Base-by-base conservation (phyloP, 129 eudicot species). In the Ambrosia artemisiifolia region DNA sequence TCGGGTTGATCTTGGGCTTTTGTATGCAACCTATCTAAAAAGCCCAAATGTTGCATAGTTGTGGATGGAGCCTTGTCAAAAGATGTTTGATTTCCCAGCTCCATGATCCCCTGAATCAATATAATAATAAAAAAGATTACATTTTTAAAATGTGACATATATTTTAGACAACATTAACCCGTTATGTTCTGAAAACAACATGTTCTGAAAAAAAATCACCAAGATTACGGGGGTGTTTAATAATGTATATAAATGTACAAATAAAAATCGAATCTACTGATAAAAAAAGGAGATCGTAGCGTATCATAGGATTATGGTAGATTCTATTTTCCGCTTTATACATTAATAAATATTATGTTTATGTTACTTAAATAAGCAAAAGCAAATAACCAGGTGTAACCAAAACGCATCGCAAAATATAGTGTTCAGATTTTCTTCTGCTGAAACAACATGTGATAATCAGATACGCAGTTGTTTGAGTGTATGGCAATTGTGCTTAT, bases 61-160 rank as follows among this genome's bases (percentile, higher is more conserved):
- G 79, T 55, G 13, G 87, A 69, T 35, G 86, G 69, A 63, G 73
- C 79, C 79, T 80, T 80, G 12, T 55, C 75, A 43, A 80, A 71
- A 75, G 89, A 79, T 70, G 86, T 67, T 79, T 74, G 84, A 69
- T 83, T 75, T 69, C 81, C 76, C 66, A 60, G 51, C 65, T 81
- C 92, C 97, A 91, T 91, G 10, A 67, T 82, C 54, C 70, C 80
- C 95, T 88, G 84, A 76, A 77, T 65, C 64, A 77, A 63, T 70
- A 79, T 20, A 68, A 63, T 51, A 38, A 35, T 40, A 40, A 56
- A 40, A 18, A 51, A 3, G 3, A 32, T 32, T 0, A 55, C 60
- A 28, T 30, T 42, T 75, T 30, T 1, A 6, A n/a, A 16, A 17
- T 32, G 47, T 66, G 28, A 53, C 28, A 24, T 47, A 11, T 13